phyloP scores from a whole-genome alignment of 2,329 filamentous ascomycete species.

The Ophiosphaerella herpotricha region DNA sequence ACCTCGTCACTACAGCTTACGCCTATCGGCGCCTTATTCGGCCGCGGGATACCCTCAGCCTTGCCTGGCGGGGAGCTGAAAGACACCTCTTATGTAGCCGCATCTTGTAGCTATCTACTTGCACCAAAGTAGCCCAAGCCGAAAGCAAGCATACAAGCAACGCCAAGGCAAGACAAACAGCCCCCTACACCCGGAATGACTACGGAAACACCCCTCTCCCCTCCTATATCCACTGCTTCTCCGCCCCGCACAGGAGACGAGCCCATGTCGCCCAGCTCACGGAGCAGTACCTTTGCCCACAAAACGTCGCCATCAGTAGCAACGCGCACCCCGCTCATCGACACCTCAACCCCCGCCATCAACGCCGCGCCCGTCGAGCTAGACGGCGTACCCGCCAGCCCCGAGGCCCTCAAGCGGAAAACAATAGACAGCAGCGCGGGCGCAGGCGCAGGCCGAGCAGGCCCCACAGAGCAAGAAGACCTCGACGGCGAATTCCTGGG shows the following conservation, averaged over 20 bases:
- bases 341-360: slow-evolving; percentile 46
- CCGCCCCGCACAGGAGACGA: slow-evolving; percentile 4
- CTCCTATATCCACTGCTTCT: slow-evolving; percentile 12
- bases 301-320: slow-evolving; percentile 28
- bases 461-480: slow-evolving; percentile 33
- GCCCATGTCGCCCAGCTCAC: slow-evolving; percentile 30
- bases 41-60: slow-evolving; percentile 7
- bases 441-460: slow-evolving; percentile 8
- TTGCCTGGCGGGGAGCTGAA: not conserved
- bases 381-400: slow-evolving; percentile 39
- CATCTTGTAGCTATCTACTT: not conserved
- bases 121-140: not conserved
- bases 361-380: slow-evolving; percentile 52
- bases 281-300: slow-evolving; percentile 28
- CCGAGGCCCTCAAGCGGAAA: slow-evolving; percentile 29
- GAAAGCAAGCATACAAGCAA: not conserved
- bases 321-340: slow-evolving; percentile 41
- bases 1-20: slow-evolving; percentile 19
- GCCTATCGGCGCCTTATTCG: slow-evolving; percentile 14
- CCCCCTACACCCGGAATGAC: slow-evolving; percentile 6
- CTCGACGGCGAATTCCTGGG: slow-evolving; percentile 37
- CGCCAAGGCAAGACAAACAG: not conserved
- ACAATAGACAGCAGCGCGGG: slow-evolving; percentile 7
- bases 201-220: slow-evolving; percentile 16
- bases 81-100: not conserved